Evolutionary conservation across 164 flowering plant species (phyloP), one percentile per base, ranked within the genome.

Genomic region (Berberis thunbergii): DNA sequence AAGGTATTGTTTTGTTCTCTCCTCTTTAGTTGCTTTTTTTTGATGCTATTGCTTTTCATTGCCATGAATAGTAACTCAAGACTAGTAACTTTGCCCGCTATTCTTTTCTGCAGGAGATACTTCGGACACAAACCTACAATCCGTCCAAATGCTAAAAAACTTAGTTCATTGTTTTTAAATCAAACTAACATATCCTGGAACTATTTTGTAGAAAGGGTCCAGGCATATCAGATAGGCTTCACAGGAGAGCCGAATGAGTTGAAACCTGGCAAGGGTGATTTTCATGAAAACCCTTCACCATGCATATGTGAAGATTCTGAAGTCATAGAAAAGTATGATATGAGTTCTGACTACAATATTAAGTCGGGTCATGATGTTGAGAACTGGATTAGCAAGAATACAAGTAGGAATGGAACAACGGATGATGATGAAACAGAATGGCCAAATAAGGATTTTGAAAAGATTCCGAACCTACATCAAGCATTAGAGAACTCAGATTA

Each of bases 221-320:
- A 84, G 39, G 74, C 74, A 54, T 61, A 54, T 63, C 98, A 88
- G 69, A 79, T 71, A 73, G 97, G 95, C 60, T 94, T 86, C 75
- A 87, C 91, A 88, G 98, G 98, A 54, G 93, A 81, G 73, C 98
- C 98, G 7, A 94, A 82, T 52, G 98, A 94, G 73, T 83, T 87
- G 43, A 82, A 87, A 65, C 85, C 95, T 7, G 98, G 97, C 38
- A 80, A 88, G 69, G 98, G 97, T 52, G 97, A 85, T 68, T 94
- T 94, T 67, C 98, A 94, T 67, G 96, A 94, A 78, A 91, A 94
- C 67, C 98, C 97, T 38, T 70, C 86, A 12, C 13, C 90, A 58
- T 94, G 99, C 76, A 89, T 94, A 49, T 94, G 99, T 78, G 94
- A 85, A 79, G 72, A 75, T 66, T 61, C 86, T 1, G 73, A 67